Percentiles rank a stretch among this genome's conserved stretches.
Evolutionary conservation across 2,329 filamentous ascomycete species (phyloP).

Genomic region (Xylariaceae sp.): DNA sequence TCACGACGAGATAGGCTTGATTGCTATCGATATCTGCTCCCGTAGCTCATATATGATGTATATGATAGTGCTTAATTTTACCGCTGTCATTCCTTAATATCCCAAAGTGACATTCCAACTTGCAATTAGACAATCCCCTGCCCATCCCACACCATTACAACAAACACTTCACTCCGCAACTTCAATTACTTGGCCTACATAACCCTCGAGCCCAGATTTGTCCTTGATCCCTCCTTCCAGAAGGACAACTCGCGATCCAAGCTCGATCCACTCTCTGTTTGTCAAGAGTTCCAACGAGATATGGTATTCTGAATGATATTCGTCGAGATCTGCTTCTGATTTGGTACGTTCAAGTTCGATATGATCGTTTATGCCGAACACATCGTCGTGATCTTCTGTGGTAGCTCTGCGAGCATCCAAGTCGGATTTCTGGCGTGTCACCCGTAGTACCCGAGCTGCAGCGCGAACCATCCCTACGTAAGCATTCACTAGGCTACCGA

Average conservation of each 20-base stretch:
- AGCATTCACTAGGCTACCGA: constrained; percentile 74
- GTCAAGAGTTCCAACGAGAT: constrained; percentile 71
- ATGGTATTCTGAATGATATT: constrained; percentile 46
- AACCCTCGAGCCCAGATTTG: constrained; percentile 69
- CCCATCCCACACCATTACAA: not conserved
- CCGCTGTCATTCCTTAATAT: constrained; percentile 2
- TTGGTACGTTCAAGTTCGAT: constrained; percentile 40
- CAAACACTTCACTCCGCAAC: constrained; percentile 52
- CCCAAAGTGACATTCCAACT: constrained; percentile 14
- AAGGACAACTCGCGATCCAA: constrained; percentile 70
- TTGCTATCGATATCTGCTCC: too few relatives aligned
- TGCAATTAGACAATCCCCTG: constrained; percentile 6
- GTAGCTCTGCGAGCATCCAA: constrained; percentile 31
- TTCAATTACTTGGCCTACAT: constrained; percentile 69
- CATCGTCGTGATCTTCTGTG: constrained; percentile 52
- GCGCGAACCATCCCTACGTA: constrained; percentile 88
- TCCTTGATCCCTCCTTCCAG: constrained; percentile 72
- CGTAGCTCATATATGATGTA: too few relatives aligned
- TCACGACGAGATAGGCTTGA: too few relatives aligned
- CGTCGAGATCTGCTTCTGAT: constrained; percentile 30
- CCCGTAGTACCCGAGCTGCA: constrained; percentile 71
- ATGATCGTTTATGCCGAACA: constrained; percentile 61
- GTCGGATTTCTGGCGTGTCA: constrained; percentile 41
- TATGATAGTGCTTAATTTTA: not conserved
- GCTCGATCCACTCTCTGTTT: constrained; percentile 72